phyloP scores from a whole-genome alignment of 1,284 basidiomycete species.

The Ceratobasidium sp. region DNA sequence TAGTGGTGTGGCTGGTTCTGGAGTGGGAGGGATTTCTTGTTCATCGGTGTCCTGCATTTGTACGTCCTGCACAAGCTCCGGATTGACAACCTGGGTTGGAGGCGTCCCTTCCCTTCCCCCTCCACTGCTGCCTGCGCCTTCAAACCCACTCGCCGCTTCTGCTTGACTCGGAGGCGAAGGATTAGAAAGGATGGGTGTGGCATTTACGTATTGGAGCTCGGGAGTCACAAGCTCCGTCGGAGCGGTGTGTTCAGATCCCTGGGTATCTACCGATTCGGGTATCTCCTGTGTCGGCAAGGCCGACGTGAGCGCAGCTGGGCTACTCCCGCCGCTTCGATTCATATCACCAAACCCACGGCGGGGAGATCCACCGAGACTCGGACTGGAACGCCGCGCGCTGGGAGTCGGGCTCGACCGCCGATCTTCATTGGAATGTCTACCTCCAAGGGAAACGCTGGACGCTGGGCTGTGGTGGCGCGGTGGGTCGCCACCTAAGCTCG shows the following conservation, averaged over 20 bases:
- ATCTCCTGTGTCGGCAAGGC: slow-evolving; percentile 25
- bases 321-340: slow-evolving; percentile 35
- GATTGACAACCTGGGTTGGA: slow-evolving; percentile 21
- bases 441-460: slow-evolving; percentile 26
- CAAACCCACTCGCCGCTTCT: background rate
- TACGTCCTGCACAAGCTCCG: slow-evolving; percentile 7
- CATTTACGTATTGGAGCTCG: slow-evolving; percentile 19
- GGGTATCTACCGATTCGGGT: slow-evolving; percentile 4
- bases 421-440: background rate
- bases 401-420: slow-evolving; percentile 22
- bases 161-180: background rate
- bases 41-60: slow-evolving; percentile 6
- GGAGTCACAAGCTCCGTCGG: slow-evolving; percentile 27
- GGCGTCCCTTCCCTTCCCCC: background rate
- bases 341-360: slow-evolving; percentile 19
- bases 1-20: slow-evolving; percentile 8
- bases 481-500: slow-evolving; percentile 8
- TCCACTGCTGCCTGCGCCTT: background rate
- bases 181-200: slow-evolving; percentile 6
- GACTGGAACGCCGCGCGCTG: background rate
- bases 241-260: slow-evolving; percentile 5
- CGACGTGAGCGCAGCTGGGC: slow-evolving; percentile 19
- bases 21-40: background rate
- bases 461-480: background rate
- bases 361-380: slow-evolving; percentile 21